These are phyloP conservation scores for Naganishia randhawae DNA, from an alignment of 768 basidiomycete genomes.

Conservation along the genomic window DNA sequence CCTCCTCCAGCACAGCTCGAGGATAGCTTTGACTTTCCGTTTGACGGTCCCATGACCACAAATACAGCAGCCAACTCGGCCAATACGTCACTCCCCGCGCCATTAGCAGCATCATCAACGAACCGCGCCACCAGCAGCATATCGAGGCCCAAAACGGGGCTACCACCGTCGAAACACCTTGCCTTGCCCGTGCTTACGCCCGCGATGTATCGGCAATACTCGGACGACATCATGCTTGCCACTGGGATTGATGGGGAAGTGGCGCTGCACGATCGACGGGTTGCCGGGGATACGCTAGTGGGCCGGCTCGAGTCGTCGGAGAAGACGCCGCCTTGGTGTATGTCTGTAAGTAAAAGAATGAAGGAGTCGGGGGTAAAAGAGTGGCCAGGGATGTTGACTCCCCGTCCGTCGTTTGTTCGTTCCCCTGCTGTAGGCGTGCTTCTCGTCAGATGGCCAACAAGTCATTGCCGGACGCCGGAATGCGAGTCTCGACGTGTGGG, in stretches of 20 bases:
- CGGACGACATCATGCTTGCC: slow-evolving; percentile 79
- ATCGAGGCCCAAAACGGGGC: too few species aligned
- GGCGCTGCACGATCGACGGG: slow-evolving; percentile 82
- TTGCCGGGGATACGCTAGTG: slow-evolving; percentile 58
- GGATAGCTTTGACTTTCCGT: not conserved
- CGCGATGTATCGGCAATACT: slow-evolving; percentile 62
- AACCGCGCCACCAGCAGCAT: not conserved
- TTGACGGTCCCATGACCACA: not conserved
- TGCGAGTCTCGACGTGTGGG: slow-evolving; percentile 80
- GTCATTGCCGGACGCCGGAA: slow-evolving; percentile 88
- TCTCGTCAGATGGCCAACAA: slow-evolving; percentile 82
- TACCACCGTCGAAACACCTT: slow-evolving; percentile 3
- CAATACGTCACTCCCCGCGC: not conserved
- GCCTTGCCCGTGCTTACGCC: slow-evolving; percentile 62
- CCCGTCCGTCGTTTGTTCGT: not conserved
- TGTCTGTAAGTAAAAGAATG: slow-evolving; percentile 84
- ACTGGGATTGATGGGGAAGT: slow-evolving; percentile 88
- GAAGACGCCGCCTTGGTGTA: slow-evolving; percentile 91
- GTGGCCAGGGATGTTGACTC: too few species aligned
- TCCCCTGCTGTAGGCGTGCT: slow-evolving; percentile 74
- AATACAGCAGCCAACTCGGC: not conserved
- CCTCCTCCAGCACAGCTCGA: too few species aligned
- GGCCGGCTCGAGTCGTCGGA: slow-evolving; percentile 84
- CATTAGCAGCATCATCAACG: not conserved
- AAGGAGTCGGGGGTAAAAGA: too few species aligned